These are phyloP conservation scores for Colletotrichum destructivum DNA, from an alignment of 2,329 filamentous ascomycete species.

Conservation along the genomic window DNA sequence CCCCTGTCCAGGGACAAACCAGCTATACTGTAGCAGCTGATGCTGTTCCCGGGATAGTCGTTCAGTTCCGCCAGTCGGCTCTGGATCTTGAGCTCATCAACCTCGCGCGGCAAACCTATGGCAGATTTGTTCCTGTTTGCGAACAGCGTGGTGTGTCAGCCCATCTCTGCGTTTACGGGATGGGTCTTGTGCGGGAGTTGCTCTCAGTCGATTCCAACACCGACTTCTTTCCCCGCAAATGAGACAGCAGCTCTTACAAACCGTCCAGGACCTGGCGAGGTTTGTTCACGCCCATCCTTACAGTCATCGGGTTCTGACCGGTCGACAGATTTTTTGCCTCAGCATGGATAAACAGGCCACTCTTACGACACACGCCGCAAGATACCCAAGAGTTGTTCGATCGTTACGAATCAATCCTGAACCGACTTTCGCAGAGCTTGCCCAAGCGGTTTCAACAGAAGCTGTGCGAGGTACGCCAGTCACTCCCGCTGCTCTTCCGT, in stretches of 20 bases:
- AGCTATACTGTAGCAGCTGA: neutral
- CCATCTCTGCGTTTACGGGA: neutral
- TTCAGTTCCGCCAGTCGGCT: neutral
- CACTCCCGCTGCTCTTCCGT: constrained; percentile 1
- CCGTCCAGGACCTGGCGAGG: constrained; percentile 3
- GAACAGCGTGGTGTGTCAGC: neutral
- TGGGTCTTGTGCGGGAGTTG: neutral
- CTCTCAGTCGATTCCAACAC: constrained; percentile 1
- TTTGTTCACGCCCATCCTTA: neutral
- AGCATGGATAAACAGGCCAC: neutral
- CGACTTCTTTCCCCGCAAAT: neutral
- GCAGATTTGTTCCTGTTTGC: neutral
- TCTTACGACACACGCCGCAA: neutral
- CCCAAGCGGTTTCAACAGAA: neutral
- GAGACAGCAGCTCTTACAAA: neutral
- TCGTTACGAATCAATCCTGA: neutral
- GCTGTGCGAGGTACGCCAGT: neutral
- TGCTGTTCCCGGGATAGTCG: neutral
- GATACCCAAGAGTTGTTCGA: neutral
- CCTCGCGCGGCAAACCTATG: neutral
- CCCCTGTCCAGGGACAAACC: neutral
- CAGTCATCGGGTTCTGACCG: neutral
- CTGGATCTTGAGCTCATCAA: neutral
- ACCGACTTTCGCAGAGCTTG: neutral
- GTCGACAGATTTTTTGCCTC: neutral